Conservation (phyloP, 148 eudicot genomes). For the Vaccinium vitisidaea region DNA sequence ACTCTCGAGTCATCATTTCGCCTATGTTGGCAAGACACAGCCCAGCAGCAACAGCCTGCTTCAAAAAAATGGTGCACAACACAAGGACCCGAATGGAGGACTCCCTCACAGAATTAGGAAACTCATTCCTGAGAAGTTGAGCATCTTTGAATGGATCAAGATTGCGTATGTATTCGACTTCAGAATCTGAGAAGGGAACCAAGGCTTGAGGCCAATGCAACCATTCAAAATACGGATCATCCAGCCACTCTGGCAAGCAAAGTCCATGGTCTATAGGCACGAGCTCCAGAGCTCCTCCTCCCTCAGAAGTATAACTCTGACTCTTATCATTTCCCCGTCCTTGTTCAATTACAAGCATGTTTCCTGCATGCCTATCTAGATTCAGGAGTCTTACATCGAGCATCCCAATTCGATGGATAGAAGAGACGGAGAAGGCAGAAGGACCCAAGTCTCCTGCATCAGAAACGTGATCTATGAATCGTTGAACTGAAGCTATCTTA, state of each 20-base stretch:
- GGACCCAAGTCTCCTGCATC: slow-evolving; percentile 96
- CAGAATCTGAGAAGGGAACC: slow-evolving; percentile 77
- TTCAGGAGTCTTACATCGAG: slow-evolving; percentile 76
- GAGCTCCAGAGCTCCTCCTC: slow-evolving; percentile 44
- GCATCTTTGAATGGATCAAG: slow-evolving; percentile 82
- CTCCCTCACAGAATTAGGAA: slow-evolving; percentile 60
- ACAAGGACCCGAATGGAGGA: slow-evolving; percentile 74
- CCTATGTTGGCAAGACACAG: slow-evolving; percentile 86
- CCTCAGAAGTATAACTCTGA: slow-evolving; percentile 24
- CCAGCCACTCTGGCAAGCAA: slow-evolving; percentile 87
- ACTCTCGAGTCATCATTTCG: slow-evolving; percentile 89
- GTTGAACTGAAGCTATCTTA: slow-evolving; percentile 85
- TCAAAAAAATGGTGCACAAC: slow-evolving; percentile 76
- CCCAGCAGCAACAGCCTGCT: slow-evolving; percentile 58
- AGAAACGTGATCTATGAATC: slow-evolving; percentile 59
- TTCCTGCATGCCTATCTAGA: slow-evolving; percentile 92
- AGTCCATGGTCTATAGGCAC: slow-evolving; percentile 95
- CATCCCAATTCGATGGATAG: slow-evolving; percentile 84
- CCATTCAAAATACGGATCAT: slow-evolving; percentile 98
- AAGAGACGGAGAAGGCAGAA: slow-evolving; percentile 71
- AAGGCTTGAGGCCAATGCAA: slow-evolving; percentile 97
- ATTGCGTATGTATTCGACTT: slow-evolving; percentile 62
- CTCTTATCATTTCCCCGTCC: slow-evolving; percentile 23
- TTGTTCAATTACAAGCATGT: slow-evolving; percentile 63
- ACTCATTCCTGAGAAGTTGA: slow-evolving; percentile 51